These are phyloP conservation scores for Medicago ruthenica DNA, from an alignment of 306 rosid genomes.

Conservation along the genomic window DNA sequence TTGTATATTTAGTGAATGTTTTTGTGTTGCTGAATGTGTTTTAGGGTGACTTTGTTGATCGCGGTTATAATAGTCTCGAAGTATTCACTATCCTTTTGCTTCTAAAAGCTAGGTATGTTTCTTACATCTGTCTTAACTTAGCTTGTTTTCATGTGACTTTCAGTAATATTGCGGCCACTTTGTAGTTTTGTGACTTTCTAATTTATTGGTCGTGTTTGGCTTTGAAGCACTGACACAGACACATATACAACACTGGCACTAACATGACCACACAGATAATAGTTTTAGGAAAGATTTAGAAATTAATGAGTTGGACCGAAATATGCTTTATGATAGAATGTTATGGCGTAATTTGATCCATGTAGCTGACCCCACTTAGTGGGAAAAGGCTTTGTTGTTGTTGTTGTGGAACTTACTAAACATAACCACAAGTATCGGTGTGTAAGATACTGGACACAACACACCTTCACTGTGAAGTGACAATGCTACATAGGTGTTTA, in stretches of 20 bases:
- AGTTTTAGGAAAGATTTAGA: no score
- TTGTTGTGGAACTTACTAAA: no score
- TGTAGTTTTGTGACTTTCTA: conserved; percentile 16
- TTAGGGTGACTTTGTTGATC: conserved; percentile 98
- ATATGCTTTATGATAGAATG: no score
- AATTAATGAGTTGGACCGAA: no score
- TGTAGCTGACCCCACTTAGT: no score
- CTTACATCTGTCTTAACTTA: conserved; percentile 25
- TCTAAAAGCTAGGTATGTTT: conserved; percentile 88
- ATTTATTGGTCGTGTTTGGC: conserved; percentile 20
- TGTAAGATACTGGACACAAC: background rate
- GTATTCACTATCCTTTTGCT: conserved; percentile 96
- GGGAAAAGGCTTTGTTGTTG: no score
- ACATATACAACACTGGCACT: background rate
- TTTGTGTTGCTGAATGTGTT: conserved; percentile 38
- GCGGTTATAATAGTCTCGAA: conserved; percentile 98
- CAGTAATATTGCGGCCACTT: conserved; percentile 2
- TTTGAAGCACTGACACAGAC: background rate
- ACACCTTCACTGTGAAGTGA: background rate
- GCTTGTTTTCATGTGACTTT: conserved; percentile 27
- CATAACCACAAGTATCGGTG: no score
- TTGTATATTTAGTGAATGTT: background rate
- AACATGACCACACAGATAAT: background rate
- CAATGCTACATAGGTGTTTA: background rate
- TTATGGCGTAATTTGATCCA: no score